Conservation (phyloP, 2,329 filamentous ascomycete species). For the Xylaria sp. region DNA sequence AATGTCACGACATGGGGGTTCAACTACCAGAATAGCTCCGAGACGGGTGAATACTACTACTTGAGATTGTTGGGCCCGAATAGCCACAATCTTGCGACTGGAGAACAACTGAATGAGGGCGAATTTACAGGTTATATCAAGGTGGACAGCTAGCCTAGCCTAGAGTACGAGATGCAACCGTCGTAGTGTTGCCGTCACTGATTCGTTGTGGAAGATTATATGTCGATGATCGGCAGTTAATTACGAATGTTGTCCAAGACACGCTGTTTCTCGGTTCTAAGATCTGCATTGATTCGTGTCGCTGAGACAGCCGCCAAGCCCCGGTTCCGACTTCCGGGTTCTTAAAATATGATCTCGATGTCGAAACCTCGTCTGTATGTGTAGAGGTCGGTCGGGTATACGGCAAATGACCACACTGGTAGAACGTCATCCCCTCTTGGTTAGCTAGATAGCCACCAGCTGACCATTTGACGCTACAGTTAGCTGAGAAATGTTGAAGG, state of each 20-base stretch:
- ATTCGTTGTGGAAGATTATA: neutral
- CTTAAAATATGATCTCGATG: neutral
- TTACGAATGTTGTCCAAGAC: neutral
- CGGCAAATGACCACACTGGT: neutral
- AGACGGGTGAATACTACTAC: constrained; percentile 33
- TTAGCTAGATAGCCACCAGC: neutral
- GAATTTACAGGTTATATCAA: constrained; percentile 32
- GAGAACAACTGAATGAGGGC: constrained; percentile 29
- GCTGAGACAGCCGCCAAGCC: too few species aligned
- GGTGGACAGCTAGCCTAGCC: constrained; percentile 1
- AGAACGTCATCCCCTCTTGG: neutral
- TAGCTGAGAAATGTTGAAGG: neutral
- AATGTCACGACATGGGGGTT: constrained; percentile 34
- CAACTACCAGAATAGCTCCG: constrained; percentile 33
- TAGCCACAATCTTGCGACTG: constrained; percentile 31
- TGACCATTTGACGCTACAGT: neutral
- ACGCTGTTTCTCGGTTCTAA: neutral
- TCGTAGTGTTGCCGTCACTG: neutral
- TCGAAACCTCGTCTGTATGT: neutral
- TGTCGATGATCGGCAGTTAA: neutral
- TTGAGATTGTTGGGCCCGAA: constrained; percentile 28
- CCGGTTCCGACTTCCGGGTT: neutral
- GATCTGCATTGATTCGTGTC: neutral
- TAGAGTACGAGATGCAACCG: neutral
- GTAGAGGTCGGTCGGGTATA: neutral